phyloP scores from a whole-genome alignment of 1,139 yeast genomes.

The Nakaseomyces delphensis region DNA sequence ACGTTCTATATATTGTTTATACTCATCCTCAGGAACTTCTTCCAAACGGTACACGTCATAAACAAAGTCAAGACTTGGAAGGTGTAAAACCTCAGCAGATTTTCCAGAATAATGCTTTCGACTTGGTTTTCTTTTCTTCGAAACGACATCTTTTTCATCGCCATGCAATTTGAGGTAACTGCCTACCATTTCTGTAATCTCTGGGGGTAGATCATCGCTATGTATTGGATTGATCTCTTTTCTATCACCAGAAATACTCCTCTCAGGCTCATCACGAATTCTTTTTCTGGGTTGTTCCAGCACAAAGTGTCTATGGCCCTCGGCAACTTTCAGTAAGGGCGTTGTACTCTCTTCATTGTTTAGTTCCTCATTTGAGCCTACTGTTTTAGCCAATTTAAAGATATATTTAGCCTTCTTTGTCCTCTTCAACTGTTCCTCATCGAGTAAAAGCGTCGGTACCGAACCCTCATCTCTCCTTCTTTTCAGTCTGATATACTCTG shows the following conservation, averaged over 20 bases:
- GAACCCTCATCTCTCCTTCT: conserved; percentile 83
- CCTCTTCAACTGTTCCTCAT: conserved; percentile 34
- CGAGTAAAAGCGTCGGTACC: conserved; percentile 58
- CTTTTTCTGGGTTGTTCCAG: conserved; percentile 23
- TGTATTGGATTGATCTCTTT: background rate
- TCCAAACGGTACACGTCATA: conserved; percentile 79
- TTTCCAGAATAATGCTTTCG: conserved; percentile 21
- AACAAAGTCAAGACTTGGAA: conserved; percentile 60
- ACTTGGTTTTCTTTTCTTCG: conserved; percentile 23
- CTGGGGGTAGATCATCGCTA: conserved; percentile 43
- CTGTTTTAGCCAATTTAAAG: conserved; percentile 31
- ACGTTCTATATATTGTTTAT: conserved; percentile 33
- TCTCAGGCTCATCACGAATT: conserved; percentile 11
- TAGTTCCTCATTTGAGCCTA: conserved; percentile 16
- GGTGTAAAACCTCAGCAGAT: conserved; percentile 15
- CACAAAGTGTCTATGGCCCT: conserved; percentile 25
- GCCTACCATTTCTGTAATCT: conserved; percentile 59
- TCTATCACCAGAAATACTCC: background rate
- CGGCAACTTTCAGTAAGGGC: conserved; percentile 25
- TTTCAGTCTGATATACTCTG: conserved; percentile 67
- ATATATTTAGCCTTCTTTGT: conserved; percentile 26
- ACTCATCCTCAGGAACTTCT: conserved; percentile 38
- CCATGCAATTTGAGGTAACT: conserved; percentile 40
- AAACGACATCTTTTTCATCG: conserved; percentile 9
- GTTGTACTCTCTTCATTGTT: conserved; percentile 16